Evolutionary conservation across 139 green algal genomes (phyloP), one percentile per base, ranked within the genome.

Genomic region (Volvox africanus): DNA sequence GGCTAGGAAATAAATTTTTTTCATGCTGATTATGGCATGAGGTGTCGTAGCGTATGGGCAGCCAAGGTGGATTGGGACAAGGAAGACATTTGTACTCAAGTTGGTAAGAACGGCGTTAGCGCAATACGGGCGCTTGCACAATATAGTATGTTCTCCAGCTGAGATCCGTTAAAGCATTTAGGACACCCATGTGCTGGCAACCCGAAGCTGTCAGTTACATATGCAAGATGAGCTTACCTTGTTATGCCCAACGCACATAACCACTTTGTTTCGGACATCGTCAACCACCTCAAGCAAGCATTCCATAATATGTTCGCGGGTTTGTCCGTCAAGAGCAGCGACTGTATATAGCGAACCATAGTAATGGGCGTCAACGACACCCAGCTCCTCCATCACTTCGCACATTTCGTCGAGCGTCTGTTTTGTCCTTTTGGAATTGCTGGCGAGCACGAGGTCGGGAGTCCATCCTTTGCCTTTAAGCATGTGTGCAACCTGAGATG

Each of bases 201-300:
- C 44, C 44, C 44, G 44, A 55, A 55, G 44, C 44, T 55, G 44
- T 55, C 44, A 55, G 44, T 14, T 55, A 55, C 5, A 9, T 14
- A 9, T 9, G 44, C 9, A 9, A 55, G 9, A 55, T 14, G 44
- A 55, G 6, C 84, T 96, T 33, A 96, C 97, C 89, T 97, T 97
- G 91, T 99, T 99, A 93, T 99, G 97, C 0, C 97, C 97, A 16
- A 99, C 92, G 87, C 95, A 97, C 92, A 98, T 93, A 28, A 97
- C 93, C 55, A 95, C 97, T 3, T 73, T 35, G 77, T 96, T 92
- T 26, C 80, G 73, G 9, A 61, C 69, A 61, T 95, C 89, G 19
- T 91, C 75, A 0, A 90, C 91, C 12, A 95, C 93, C 61, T 93
- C 93, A 36, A 91, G 77, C 30, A 96, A 89, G 35, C 93, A 90